A percentile compares a stretch with the other conserved stretches of the same genome.
Conservation (phyloP, 371 early-diverging fungal species). For the Mucor mucedo region DNA sequence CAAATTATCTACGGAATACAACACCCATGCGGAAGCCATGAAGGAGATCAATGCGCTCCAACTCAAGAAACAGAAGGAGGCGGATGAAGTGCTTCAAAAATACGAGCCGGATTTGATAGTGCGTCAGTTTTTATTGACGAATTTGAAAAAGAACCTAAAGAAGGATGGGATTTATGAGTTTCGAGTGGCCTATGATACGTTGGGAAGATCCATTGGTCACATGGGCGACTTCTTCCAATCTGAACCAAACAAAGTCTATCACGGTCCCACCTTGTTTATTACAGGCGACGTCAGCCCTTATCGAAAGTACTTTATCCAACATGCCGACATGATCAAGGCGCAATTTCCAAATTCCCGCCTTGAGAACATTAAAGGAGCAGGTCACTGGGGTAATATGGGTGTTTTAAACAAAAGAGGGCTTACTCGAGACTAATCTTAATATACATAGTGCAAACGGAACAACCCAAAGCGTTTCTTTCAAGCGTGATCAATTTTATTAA, state of each 20-base stretch:
- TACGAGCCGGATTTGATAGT: constrained; percentile 61
- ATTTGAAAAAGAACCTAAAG: constrained; percentile 63
- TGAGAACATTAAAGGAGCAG: constrained; percentile 66
- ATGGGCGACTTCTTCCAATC: constrained; percentile 59
- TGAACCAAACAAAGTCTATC: constrained; percentile 28
- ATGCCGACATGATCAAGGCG: constrained; percentile 50
- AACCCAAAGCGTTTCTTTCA: constrained; percentile 55
- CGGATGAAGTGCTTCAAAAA: constrained; percentile 70
- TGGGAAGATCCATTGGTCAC: constrained; percentile 60
- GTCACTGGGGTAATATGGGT: constrained; percentile 81
- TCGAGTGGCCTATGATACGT: constrained; percentile 71
- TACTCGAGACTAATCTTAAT: too few relatives aligned
- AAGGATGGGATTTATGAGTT: constrained; percentile 58
- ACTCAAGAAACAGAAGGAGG: constrained; percentile 67
- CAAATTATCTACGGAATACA: constrained; percentile 60
- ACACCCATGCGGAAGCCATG: constrained; percentile 68
- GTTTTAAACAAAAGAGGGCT: neutral
- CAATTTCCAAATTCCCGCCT: constrained; percentile 72
- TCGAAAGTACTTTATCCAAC: constrained; percentile 46
- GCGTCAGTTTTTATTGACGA: constrained; percentile 89
- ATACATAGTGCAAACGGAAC: constrained; percentile 78
- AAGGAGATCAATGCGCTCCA: constrained; percentile 61
- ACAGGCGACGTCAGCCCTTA: constrained; percentile 74
- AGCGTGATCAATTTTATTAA: constrained; percentile 11
- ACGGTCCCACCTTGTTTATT: constrained; percentile 77